phyloP scores from a whole-genome alignment of 805 yeast genomes.

The Saccharomycopsis sp. region DNA sequence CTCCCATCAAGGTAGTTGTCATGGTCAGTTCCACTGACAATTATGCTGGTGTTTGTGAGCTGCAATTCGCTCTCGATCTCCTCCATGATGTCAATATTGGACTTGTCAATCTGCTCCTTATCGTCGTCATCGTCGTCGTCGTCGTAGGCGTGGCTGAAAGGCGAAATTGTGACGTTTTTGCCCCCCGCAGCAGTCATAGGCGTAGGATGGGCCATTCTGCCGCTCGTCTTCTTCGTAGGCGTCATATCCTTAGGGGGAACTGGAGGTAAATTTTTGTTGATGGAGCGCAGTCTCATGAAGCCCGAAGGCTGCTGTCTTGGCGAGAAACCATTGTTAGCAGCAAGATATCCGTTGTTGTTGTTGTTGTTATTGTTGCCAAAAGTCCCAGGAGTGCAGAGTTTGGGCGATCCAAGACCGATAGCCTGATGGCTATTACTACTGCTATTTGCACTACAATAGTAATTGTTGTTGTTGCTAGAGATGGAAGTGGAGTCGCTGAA shows the following conservation, averaged over 20 bases:
- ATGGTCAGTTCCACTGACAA: background rate
- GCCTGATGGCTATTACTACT: background rate
- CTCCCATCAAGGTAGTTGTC: background rate
- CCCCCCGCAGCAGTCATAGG: slow-evolving; percentile 4
- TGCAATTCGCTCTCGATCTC: slow-evolving; percentile 20
- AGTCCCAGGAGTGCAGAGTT: slow-evolving; percentile 4
- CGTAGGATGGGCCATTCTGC: slow-evolving; percentile 7
- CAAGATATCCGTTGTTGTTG: background rate
- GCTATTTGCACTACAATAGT: background rate
- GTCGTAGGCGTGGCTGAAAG: slow-evolving; percentile 10
- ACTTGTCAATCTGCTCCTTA: slow-evolving; percentile 2
- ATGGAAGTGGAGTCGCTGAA: background rate
- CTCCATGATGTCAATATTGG: slow-evolving; percentile 19
- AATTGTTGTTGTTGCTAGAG: background rate
- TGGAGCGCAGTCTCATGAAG: background rate
- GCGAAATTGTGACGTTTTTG: slow-evolving; percentile 7
- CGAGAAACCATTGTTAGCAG: slow-evolving; percentile 1
- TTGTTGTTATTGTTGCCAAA: background rate
- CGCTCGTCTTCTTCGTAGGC: background rate
- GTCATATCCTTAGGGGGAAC: slow-evolving; percentile 12
- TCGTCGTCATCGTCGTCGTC: slow-evolving; percentile 15
- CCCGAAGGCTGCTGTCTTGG: background rate
- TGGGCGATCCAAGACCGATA: slow-evolving; percentile 13
- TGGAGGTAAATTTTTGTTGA: slow-evolving; percentile 21
- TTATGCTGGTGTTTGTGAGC: slow-evolving; percentile 8